Base-by-base conservation (phyloP, 2,329 filamentous ascomycete species). In the Cryphonectria radicalis region DNA sequence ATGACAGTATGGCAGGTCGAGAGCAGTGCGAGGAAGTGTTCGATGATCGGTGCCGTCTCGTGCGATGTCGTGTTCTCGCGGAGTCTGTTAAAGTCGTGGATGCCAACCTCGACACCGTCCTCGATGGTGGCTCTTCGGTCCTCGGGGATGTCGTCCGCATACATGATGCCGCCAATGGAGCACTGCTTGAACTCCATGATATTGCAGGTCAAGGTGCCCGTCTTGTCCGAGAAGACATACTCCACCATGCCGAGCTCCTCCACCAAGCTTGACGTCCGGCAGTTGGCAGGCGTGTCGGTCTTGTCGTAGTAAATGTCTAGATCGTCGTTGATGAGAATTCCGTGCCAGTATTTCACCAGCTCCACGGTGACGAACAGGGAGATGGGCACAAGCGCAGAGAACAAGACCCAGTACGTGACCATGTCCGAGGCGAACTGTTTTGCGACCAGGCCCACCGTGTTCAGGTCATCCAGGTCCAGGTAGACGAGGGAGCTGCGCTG, bases 121-220 rank as follows among this genome's bases (percentile, higher is more conserved):
- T 93, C 88, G n/a, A 90, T 85, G 1, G 91, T 92, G 0, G 94
- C 92, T 76, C 93, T 89, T 70, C 94, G 90, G 79, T 99, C 96
- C 81, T 99, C 96, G 0, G 96, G 92, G 1, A 98, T 90, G 60
- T 95, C 93, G 68, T 96, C 94, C 17, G 93, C 92, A 78, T 99
- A 99, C 82, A 97, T 95, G 68, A 98, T 91, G 37, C 96, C 96
- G 37, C 90, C 93, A 78, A 99, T 98, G 0, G 93, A 92, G 77
- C 93, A 97, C 81, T 98, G 94, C 79, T 94, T 94, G 81, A 98
- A 99, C 81, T 98, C 95, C 96, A 99, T 98, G 87, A 94, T 91
- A 79, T 98, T 98, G 83, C 95, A 97, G n/a, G 95, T 98, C 77
- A 98, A 84, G 4, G 95, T 98, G 60, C 95, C 95, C 1, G 95